Percentiles rank a stretch among this genome's conserved stretches.
phyloP scores from a whole-genome alignment of 805 yeast genomes.

The Spathaspora girioi region DNA sequence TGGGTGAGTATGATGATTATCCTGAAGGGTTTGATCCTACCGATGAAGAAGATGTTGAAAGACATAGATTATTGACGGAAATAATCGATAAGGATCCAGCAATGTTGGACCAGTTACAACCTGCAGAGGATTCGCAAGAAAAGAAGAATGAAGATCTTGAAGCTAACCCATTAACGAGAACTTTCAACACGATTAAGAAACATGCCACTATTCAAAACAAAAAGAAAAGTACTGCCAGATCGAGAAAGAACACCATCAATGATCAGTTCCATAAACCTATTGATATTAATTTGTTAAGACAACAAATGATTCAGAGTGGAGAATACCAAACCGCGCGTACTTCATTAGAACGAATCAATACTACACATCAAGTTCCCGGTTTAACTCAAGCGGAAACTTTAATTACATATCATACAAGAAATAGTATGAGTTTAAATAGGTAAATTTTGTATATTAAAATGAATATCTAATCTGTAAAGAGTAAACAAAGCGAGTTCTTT shows the following conservation, averaged over 20 bases:
- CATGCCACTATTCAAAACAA: conserved; percentile 21
- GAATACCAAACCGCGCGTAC: conserved; percentile 30
- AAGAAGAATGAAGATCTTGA: conserved; percentile 6
- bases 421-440: conserved; percentile 30
- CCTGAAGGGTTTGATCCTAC: conserved; percentile 55
- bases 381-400: conserved; percentile 47
- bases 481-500: too few species aligned
- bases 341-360: conserved; percentile 38
- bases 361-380: conserved; percentile 48
- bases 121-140: conserved; percentile 15
- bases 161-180: conserved; percentile 17
- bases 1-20: conserved; percentile 50
- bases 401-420: conserved; percentile 39
- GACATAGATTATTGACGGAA: conserved; percentile 28
- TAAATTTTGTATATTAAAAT: not conserved
- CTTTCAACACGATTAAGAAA: conserved; percentile 34
- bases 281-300: conserved; percentile 29
- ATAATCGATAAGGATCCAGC: conserved; percentile 32
- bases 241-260: conserved; percentile 16
- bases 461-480: not conserved
- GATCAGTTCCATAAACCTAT: conserved; percentile 31
- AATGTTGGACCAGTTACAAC: conserved; percentile 30
- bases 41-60: conserved; percentile 38
- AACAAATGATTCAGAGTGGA: conserved; percentile 36
- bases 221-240: conserved; percentile 11